Conservation (phyloP, 179 eudicot genomes). For the Beta corolliflora region DNA sequence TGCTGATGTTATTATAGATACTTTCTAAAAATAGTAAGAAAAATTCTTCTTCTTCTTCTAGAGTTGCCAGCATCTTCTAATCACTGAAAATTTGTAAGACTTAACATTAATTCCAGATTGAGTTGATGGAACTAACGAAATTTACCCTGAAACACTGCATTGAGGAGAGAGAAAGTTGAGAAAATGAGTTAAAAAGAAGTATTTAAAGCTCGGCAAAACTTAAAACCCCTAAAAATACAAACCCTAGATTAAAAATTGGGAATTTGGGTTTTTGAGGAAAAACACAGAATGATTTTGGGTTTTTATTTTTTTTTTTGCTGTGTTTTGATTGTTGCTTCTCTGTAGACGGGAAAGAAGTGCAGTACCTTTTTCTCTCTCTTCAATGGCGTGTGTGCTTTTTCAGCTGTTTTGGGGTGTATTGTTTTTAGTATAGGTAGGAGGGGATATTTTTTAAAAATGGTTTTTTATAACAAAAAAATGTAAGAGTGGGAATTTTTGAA, state of each 20-base stretch:
- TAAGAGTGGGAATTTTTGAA: constrained; percentile 10
- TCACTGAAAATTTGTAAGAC: constrained; percentile 6
- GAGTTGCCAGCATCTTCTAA: constrained; percentile 16
- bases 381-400: constrained; percentile 15
- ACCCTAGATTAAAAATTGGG: constrained; percentile 17
- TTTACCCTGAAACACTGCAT: constrained; percentile 27
- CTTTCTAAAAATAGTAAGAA: background rate
- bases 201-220: constrained; percentile 17
- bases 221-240: background rate
- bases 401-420: constrained; percentile 23
- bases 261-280: background rate
- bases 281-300: background rate
- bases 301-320: background rate
- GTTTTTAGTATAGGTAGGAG: constrained; percentile 1
- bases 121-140: constrained; percentile 27
- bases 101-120: constrained; percentile 6
- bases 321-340: constrained; percentile 17
- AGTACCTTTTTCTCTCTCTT: constrained; percentile 12
- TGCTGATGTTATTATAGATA: background rate
- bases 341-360: constrained; percentile 5
- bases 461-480: background rate
- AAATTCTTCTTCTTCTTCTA: constrained; percentile 6
- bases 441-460: background rate
- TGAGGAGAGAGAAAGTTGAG: constrained; percentile 22
- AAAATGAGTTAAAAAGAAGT: constrained; percentile 21